Base-by-base conservation (phyloP, 768 basidiomycete species). In the Suillus lakei region DNA sequence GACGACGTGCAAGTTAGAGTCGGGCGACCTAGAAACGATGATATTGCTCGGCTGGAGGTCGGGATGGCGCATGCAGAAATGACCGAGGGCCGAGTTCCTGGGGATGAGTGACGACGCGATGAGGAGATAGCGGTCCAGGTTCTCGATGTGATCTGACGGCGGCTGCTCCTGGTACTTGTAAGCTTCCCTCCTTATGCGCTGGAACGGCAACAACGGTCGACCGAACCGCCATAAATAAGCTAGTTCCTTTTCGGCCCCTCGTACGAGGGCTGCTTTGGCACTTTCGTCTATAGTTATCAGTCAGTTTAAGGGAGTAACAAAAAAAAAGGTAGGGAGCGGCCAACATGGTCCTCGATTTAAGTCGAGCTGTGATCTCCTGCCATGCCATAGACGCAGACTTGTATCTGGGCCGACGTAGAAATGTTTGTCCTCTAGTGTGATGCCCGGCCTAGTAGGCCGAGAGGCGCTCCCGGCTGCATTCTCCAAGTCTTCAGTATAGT, bases 271-370 rank as follows among this genome's bases (percentile, higher is more conserved):
- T 72, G 76, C 79, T 73, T 84, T 75, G 63, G 77, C 75, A 66
- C 68, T 80, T 77, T 77, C 64, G 68, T 86, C 84, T 86, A 77
- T 74, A 73, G 69, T 70, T 61, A 48, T 73, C 67, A 56, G 63
- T 78, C 72, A 71, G 75, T 80, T 77, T 62, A 64, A 73, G 67
- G 55, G 61, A 50, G 71, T 65, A 48, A 48, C 23, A 60, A 63
- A 68, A 63, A 68, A 75, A 78, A 69, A 76, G 68, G 72, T 59
- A 76, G 68, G 74, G 67, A 79, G 72, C 26, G 72, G 69, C 82
- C 13, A 81, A 85, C 85, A 85, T 62, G 85, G 84, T 81, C 85
- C 84, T 66, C 85, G 72, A 64, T 82, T 69, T 60, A 85, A 75
- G 65, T 84, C 79, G 65, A 85, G 83, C 77, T 81, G 73, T 65